These are phyloP conservation scores for Albugo laibachii DNA, from an alignment of 352 stramenopile genomes.

Conservation along the genomic window DNA sequence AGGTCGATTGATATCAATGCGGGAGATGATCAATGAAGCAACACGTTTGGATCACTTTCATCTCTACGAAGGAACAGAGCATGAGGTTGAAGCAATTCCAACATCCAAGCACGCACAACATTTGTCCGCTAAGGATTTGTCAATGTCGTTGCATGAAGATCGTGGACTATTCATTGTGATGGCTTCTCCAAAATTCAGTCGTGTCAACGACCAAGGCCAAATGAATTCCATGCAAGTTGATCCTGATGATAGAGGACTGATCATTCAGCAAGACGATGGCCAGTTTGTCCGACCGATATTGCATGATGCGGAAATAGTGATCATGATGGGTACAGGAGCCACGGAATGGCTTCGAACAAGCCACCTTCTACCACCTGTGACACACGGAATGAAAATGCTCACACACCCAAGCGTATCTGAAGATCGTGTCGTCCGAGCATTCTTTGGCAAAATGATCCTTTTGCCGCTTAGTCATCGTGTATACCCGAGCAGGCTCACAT, in stretches of 20 bases:
- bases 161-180: slow-evolving; percentile 58
- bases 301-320: slow-evolving; percentile 43
- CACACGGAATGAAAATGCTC: slow-evolving; percentile 57
- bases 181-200: slow-evolving; percentile 47
- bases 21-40: slow-evolving; percentile 37
- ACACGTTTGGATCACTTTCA: slow-evolving; percentile 71
- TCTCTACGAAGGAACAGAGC: slow-evolving; percentile 25
- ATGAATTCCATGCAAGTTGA: slow-evolving; percentile 22
- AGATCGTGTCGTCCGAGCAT: slow-evolving; percentile 18
- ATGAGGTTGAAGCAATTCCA: slow-evolving; percentile 1
- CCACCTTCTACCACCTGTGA: slow-evolving; percentile 28
- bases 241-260: slow-evolving; percentile 32
- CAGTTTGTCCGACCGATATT: slow-evolving; percentile 39
- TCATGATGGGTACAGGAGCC: slow-evolving; percentile 62
- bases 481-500: slow-evolving; percentile 14
- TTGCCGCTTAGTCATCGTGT: slow-evolving; percentile 23
- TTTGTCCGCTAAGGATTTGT: slow-evolving; percentile 19
- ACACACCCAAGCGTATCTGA: slow-evolving; percentile 6
- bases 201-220: slow-evolving; percentile 19
- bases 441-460: slow-evolving; percentile 44
- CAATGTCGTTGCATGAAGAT: slow-evolving; percentile 57
- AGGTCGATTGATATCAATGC: slow-evolving; percentile 19
- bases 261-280: slow-evolving; percentile 33
- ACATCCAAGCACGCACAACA: slow-evolving; percentile 1
- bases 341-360: slow-evolving; percentile 46